phyloP scores from a whole-genome alignment of 1,139 yeast species.

The Arxiozyma telluris region DNA sequence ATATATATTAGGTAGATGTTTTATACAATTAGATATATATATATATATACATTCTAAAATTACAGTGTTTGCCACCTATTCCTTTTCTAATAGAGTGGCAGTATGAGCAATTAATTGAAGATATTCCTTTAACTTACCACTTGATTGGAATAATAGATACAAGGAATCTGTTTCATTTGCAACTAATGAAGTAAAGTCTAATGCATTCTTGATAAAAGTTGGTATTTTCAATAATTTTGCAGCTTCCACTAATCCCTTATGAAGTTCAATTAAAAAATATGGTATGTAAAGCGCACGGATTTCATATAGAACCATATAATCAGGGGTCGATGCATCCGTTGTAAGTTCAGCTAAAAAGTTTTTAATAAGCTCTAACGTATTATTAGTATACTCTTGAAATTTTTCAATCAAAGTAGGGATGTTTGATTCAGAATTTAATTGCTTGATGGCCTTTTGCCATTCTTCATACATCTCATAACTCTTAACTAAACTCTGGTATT shows the following conservation, averaged over 20 bases:
- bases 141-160: slow-evolving; percentile 47
- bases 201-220: slow-evolving; percentile 43
- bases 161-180: slow-evolving; percentile 42
- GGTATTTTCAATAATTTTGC: slow-evolving; percentile 30
- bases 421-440: slow-evolving; percentile 23
- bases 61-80: not conserved
- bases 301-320: slow-evolving; percentile 23
- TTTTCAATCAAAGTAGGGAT: slow-evolving; percentile 25
- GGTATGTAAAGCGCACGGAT: slow-evolving; percentile 69
- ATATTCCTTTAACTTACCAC: slow-evolving; percentile 58
- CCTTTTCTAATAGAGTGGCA: slow-evolving; percentile 30
- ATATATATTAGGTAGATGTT: not conserved
- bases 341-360: slow-evolving; percentile 27
- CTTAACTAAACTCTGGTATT: slow-evolving; percentile 41
- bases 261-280: slow-evolving; percentile 53
- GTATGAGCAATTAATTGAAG: slow-evolving; percentile 50
- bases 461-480: slow-evolving; percentile 34
- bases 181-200: slow-evolving; percentile 46
- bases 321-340: slow-evolving; percentile 22
- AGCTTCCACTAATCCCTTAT: slow-evolving; percentile 44
- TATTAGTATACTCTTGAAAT: slow-evolving; percentile 23
- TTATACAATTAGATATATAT: not conserved
- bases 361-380: slow-evolving; percentile 21
- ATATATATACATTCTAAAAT: not conserved
- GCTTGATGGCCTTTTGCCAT: slow-evolving; percentile 26